A percentile compares a stretch with the other conserved stretches of the same genome.
These are phyloP conservation scores for Furcasterigmium sp. DNA, from an alignment of 2,329 filamentous ascomycete genomes.

Conservation along the genomic window DNA sequence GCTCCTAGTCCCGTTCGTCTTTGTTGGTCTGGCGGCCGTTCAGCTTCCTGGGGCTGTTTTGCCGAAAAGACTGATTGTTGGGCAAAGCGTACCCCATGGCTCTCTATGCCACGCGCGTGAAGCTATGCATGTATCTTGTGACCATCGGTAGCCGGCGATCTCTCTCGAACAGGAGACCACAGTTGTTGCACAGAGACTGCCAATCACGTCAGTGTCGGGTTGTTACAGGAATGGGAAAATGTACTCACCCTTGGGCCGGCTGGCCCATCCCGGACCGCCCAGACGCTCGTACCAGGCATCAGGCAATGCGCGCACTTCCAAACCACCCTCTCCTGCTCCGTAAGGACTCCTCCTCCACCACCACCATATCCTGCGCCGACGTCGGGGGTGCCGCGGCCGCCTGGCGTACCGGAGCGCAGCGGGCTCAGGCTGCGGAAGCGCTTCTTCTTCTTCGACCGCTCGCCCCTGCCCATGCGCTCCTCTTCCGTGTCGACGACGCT, in stretches of 20 bases:
- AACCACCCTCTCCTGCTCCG: constrained; percentile 70
- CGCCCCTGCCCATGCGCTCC: constrained; percentile 85
- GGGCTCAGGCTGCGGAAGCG: constrained; percentile 87
- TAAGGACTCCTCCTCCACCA: constrained; percentile 60
- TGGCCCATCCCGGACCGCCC: constrained; percentile 92
- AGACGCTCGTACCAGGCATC: constrained; percentile 85
- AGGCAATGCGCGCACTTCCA: constrained; percentile 89
- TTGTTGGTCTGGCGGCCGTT: no score
- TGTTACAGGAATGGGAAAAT: not conserved
- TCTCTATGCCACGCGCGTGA: not conserved
- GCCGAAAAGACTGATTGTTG: no score
- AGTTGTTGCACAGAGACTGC: constrained; percentile 87
- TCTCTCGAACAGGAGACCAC: constrained; percentile 82
- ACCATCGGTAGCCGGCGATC: constrained; percentile 71
- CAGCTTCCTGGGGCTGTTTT: no score
- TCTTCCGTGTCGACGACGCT: constrained; percentile 47
- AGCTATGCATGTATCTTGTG: constrained; percentile 46
- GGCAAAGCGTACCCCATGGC: no score
- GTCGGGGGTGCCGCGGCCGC: constrained; percentile 75
- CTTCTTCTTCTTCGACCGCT: constrained; percentile 92
- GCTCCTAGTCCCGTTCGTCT: no score
- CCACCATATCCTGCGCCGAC: constrained; percentile 64
- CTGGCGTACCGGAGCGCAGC: constrained; percentile 58
- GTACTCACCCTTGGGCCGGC: constrained; percentile 70
- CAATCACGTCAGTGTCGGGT: not conserved